These are phyloP conservation scores for Knufia petricola DNA, from an alignment of 2,329 filamentous ascomycete genomes.

Conservation along the genomic window DNA sequence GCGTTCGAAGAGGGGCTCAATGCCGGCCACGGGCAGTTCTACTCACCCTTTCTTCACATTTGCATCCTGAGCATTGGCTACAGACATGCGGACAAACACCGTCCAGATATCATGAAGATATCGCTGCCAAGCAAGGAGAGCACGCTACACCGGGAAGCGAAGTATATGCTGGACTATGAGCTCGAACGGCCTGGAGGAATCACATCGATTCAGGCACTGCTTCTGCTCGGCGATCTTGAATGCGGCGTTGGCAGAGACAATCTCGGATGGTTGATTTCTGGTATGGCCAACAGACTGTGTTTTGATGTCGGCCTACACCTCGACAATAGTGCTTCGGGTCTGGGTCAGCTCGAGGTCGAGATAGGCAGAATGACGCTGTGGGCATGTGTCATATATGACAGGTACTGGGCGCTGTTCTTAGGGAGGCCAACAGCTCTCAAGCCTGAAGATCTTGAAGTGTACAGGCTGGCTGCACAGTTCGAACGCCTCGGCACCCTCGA, in stretches of 20 bases:
- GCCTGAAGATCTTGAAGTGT: slow-evolving; percentile 8
- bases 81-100: slow-evolving; percentile 10
- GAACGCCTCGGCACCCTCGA: slow-evolving; percentile 4
- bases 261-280: slow-evolving; percentile 32
- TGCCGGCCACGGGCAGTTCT: slow-evolving; percentile 8
- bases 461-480: slow-evolving; percentile 5
- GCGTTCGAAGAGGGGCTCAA: slow-evolving; percentile 13
- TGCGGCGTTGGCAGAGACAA: slow-evolving; percentile 11
- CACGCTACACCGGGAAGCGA: slow-evolving; percentile 12
- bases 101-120: slow-evolving; percentile 11
- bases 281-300: slow-evolving; percentile 34
- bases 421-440: slow-evolving; percentile 11
- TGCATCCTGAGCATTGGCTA: slow-evolving; percentile 13
- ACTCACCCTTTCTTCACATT: slow-evolving; percentile 13
- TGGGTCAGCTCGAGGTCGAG: slow-evolving; percentile 13
- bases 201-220: slow-evolving; percentile 8
- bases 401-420: slow-evolving; percentile 12
- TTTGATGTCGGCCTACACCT: slow-evolving; percentile 34
- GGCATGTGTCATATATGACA: slow-evolving; percentile 12
- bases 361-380: slow-evolving; percentile 12
- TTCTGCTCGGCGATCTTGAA: slow-evolving; percentile 13
- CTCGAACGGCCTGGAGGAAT: slow-evolving; percentile 11
- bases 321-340: slow-evolving; percentile 20
- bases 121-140: slow-evolving; percentile 10
- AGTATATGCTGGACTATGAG: slow-evolving; percentile 13